Evolutionary conservation across 768 basidiomycete genomes (phyloP), one percentile per base, ranked within the genome.

Genomic region (Lactarius quietus): DNA sequence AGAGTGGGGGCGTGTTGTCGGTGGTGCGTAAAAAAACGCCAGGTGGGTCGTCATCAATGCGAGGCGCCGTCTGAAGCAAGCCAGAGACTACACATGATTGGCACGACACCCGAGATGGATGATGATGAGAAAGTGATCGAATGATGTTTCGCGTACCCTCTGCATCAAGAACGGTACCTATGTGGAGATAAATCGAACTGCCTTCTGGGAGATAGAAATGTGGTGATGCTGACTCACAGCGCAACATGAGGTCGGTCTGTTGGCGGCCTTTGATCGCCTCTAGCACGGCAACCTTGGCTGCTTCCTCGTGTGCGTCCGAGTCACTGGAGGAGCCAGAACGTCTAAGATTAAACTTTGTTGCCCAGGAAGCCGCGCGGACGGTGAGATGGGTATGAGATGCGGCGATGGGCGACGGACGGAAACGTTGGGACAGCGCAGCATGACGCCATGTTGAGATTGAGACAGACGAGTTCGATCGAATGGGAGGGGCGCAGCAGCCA

Each of bases 211-310:
- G 68, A 70, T 62, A 41, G 43, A 33, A 57, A 67, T 60, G 62
- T 56, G 58, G 67, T 39, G 43, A 61, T 26, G 53, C 61, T 68
- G 59, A 84, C 92, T 79, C 74, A 95, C 95, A 96, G 71, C 93
- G 86, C 65, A 97, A 79, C 86, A 92, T 91, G 67, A 95, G 86
- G 71, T 96, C 94, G 38, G 92, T 85, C 28, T 93, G 91, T 71
- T 93, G 89, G 59, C 92, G 84, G 62, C 90, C 89, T 74, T 92
- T 92, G 84, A 93, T 87, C 65, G 90, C 87, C 69, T 93, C 92
- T 57, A 93, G 77, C 66, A 94, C 87, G 58, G 87, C 86, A 33
- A 83, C 83, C 71, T 87, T 86, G 1, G 88, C 83, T 38, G 80
- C 80, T 71, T 92, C 89, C 75, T 93, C 90, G 71, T 88, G 84